A percentile compares a stretch with the other conserved stretches of the same genome.
phyloP scores from a whole-genome alignment of 208 protist genomes.

The Strigomonas oncopelti region DNA sequence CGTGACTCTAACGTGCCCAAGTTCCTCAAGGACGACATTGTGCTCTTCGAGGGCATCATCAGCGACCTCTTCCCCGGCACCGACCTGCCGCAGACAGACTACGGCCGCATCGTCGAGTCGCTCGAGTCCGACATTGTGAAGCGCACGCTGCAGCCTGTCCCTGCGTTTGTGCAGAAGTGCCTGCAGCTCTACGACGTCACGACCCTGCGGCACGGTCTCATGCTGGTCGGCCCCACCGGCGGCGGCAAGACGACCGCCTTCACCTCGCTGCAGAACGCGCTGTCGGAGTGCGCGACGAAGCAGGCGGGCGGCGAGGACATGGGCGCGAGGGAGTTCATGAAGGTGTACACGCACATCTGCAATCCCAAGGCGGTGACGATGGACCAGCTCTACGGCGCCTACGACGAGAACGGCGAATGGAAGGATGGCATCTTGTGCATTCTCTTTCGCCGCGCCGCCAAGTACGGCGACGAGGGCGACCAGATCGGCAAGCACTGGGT shows the following conservation, averaged over 20 bases:
- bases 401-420: constrained; percentile 97
- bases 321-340: constrained; percentile 73
- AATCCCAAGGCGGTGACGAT: constrained; percentile 98
- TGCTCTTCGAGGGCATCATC: constrained; percentile 97
- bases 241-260: constrained; percentile 95
- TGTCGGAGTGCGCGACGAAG: constrained; percentile 66
- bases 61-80: constrained; percentile 98
- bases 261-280: constrained; percentile 77
- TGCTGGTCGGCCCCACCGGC: constrained; percentile 96
- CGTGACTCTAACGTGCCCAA: constrained; percentile 98
- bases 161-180: constrained; percentile 94
- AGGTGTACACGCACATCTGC: constrained; percentile 91
- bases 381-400: constrained; percentile 97
- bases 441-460: constrained; percentile 88
- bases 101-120: constrained; percentile 86
- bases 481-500: constrained; percentile 93
- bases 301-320: constrained; percentile 73
- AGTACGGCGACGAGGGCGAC: constrained; percentile 86
- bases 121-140: constrained; percentile 69
- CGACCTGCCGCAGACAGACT: constrained; percentile 88
- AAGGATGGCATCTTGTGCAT: constrained; percentile 95
- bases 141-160: constrained; percentile 83
- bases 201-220: constrained; percentile 97
- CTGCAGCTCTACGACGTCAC: constrained; percentile 98
- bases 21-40: constrained; percentile 93